Evolutionary conservation across 768 basidiomycete genomes (phyloP).

Genomic region (Royoungia palumana): DNA sequence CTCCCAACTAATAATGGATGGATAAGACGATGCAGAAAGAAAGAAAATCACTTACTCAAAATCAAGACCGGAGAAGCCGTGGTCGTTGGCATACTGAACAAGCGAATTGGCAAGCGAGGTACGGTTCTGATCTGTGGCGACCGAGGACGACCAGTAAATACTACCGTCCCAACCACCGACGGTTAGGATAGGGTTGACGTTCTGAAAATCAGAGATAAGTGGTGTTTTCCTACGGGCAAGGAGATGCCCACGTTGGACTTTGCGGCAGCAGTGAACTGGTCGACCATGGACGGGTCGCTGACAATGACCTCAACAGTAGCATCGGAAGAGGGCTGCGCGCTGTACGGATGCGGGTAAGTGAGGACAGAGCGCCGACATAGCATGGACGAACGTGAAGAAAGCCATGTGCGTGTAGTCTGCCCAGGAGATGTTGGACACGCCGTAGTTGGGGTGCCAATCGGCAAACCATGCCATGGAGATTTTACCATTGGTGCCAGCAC

Average conservation of each 20-base stretch:
- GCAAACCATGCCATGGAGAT: constrained; percentile 69
- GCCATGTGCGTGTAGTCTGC: constrained; percentile 61
- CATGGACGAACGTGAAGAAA: constrained; percentile 51
- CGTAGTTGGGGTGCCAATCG: constrained; percentile 54
- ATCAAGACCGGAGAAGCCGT: constrained; percentile 61
- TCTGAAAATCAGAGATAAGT: constrained; percentile 29
- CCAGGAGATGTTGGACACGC: constrained; percentile 59
- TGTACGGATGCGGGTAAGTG: neutral
- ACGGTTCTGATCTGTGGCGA: constrained; percentile 53
- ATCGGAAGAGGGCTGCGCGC: constrained; percentile 22
- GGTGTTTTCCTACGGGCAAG: too few relatives aligned
- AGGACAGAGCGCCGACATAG: neutral
- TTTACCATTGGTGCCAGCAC: constrained; percentile 24
- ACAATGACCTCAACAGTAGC: constrained; percentile 12
- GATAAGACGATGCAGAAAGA: neutral
- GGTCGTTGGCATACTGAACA: constrained; percentile 42
- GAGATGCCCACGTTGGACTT: constrained; percentile 19
- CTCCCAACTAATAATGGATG: constrained; percentile 63
- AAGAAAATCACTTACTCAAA: constrained; percentile 50
- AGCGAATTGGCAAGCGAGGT: constrained; percentile 57
- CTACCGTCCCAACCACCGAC: constrained; percentile 71
- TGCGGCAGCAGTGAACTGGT: constrained; percentile 25
- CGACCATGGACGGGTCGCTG: constrained; percentile 3
- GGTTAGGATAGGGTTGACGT: constrained; percentile 54
- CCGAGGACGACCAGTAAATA: constrained; percentile 55